These are phyloP conservation scores for Cyclanthera cordifolia DNA, from an alignment of 306 rosid species.

Conservation along the genomic window DNA sequence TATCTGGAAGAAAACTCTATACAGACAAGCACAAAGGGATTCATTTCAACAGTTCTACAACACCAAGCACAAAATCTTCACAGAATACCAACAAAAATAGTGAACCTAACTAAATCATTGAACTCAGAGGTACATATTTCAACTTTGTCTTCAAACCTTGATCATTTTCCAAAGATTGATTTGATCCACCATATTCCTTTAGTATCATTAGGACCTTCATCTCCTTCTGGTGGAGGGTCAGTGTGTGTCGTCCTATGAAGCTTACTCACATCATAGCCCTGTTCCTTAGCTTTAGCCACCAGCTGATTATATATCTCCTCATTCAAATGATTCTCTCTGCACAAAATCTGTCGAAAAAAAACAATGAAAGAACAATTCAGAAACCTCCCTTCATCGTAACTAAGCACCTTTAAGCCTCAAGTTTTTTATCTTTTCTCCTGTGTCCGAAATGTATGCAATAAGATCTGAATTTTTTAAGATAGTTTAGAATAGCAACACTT, in stretches of 20 bases:
- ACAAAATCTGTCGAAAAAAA: constrained; percentile 36
- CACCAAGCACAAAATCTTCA: neutral
- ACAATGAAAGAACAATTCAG: neutral
- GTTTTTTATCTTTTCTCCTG: no score
- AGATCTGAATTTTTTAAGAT: no score
- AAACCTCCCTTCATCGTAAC: neutral
- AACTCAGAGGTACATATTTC: neutral
- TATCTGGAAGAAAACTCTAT: neutral
- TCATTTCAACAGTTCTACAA: neutral
- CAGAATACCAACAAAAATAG: neutral
- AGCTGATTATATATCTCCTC: constrained; percentile 49
- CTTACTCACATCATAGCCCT: constrained; percentile 76
- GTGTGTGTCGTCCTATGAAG: constrained; percentile 34
- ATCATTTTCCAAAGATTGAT: constrained; percentile 33
- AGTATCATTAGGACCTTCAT: constrained; percentile 42
- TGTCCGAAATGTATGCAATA: no score
- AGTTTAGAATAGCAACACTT: no score
- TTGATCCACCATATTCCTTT: constrained; percentile 65
- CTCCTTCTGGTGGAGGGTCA: constrained; percentile 52
- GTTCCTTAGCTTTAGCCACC: constrained; percentile 40
- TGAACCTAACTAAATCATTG: neutral
- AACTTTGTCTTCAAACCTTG: neutral
- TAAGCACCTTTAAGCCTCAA: neutral
- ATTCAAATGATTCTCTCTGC: constrained; percentile 44
- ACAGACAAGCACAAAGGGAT: constrained; percentile 4